Base-by-base conservation (phyloP, 176 grass and related monocot species). In the Saccharum spontaneum region DNA sequence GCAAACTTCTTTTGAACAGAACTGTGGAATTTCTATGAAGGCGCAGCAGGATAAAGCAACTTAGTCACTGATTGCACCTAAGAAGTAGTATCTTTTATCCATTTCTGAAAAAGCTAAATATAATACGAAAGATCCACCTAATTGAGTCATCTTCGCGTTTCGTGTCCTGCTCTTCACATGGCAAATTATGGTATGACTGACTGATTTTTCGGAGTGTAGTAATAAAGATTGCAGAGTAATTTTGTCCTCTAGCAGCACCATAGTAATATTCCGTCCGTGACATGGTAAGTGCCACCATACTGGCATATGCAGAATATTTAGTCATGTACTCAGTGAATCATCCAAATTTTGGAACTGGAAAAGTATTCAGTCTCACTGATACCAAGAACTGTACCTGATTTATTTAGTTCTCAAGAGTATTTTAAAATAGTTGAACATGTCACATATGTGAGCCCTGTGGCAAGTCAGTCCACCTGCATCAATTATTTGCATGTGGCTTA, bases 341-440 rank as follows among this genome's bases (percentile, higher is more conserved):
- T 73, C 66, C 73, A 78, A 66, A 78, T 0, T 7, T 69, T 82
- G 46, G 65, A 55, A 70, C 81, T 81, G 52, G 30, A 67, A 60
- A 24, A 10, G 4, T 60, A 24, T 46, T 75, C 20, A 38, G 44
- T 50, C 30, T 39, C 20, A 33, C 49, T 36, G 34, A 36, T 36
- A 31, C 63, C 71, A 61, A 89, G 33, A 71, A 89, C 41, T 77
- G 20, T 86, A n/a, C 15, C 82, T 70, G 17, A 70, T 77, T 24
- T 24, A 31, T 76, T 78, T 41, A 16, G 24, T 69, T 43, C 4
- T 26, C 45, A n/a, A 11, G 41, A 10, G 30, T 6, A 2, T 24
- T 67, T 17, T 33, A 18, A 41, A 41, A 43, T 59, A 60, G 15
- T 12, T 81, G 30, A 65, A 74, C 7, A 37, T 81, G 3, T 23